These are phyloP conservation scores for Aspergillus hortae DNA, from an alignment of 2,329 filamentous ascomycete species.

Conservation along the genomic window DNA sequence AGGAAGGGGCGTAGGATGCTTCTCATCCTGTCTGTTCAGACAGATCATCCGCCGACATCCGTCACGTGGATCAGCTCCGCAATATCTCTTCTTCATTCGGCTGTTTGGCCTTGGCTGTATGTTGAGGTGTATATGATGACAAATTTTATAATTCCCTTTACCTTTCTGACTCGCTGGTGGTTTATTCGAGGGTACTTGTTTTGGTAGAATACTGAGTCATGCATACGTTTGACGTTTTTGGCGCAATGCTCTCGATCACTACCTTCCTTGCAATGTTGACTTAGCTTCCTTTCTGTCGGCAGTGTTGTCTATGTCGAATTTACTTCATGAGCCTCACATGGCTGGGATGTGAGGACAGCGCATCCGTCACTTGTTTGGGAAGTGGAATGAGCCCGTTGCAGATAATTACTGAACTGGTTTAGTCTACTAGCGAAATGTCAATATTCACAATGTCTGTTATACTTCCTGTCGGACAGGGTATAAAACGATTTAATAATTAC, in stretches of 20 bases:
- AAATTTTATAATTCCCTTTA: not conserved
- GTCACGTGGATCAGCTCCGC: not conserved
- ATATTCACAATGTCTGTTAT: too few relatives aligned
- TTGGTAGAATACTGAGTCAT: not conserved
- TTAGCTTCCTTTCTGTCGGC: not conserved
- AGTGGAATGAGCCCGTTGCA: too few relatives aligned
- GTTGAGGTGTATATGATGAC: not conserved
- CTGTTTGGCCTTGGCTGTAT: too few relatives aligned
- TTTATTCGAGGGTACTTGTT: not conserved
- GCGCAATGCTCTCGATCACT: not conserved
- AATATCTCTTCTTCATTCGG: not conserved
- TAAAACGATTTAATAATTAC: too few relatives aligned
- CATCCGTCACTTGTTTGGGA: too few relatives aligned
- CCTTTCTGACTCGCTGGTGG: not conserved
- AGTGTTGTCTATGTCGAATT: not conserved
- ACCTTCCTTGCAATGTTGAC: not conserved
- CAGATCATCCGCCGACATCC: not conserved
- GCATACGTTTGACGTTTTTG: not conserved
- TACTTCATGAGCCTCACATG: not conserved
- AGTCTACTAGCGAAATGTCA: too few relatives aligned
- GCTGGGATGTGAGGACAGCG: too few relatives aligned
- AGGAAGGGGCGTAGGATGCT: conserved; percentile 11
- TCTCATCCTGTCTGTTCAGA: not conserved
- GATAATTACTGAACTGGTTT: too few relatives aligned
- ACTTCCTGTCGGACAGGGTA: too few relatives aligned